Base-by-base conservation (phyloP, 2,329 filamentous ascomycete genomes). In the Verticillium zaregamsianum region DNA sequence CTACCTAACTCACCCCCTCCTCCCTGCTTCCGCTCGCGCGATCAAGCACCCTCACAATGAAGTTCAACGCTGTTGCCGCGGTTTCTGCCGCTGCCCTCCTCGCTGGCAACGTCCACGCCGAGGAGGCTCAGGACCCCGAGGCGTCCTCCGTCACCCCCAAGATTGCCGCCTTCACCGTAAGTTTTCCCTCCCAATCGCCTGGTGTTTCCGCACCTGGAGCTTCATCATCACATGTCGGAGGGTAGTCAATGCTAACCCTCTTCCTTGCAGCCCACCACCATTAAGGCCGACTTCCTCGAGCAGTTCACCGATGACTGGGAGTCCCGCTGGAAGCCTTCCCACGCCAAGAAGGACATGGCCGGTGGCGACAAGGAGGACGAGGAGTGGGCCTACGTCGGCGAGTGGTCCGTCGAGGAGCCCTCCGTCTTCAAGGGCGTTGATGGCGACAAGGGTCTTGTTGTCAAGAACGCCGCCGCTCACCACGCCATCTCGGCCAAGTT, bases 401-500 rank as follows among this genome's bases (percentile, higher is more conserved):
- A 93, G 78, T 99, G 95, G 95, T 81, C 92, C 58, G 95, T 97
- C 65, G 95, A 99, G 83, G 95, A 98, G 86, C 95, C 95, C 60
- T 81, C 81, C 65, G 87, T 95, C 72, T 90, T 91, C 78, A 96
- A 95, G 83, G 95, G 93, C 71, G 95, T 97, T 70, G 89, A 93
- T 72, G 93, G 92, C 66, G 94, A 98, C 81, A 96, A 96, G 83
- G 95, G 94, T 79, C 88, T 99, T 70, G 94, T 99, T 66, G 87
- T 98, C 79, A 99, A 99, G 90, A 96, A 98, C 82, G 86, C 91
- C 68, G 95, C 95, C 68, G 95, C 95, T 71, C 95, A 99, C 82
- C 95, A 99, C 80, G 95, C 95, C 82, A 99, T 99, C 78, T 99
- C 95, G 58, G 92, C 95, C 81, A 98, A 98, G 81, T 98, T 99